Base-by-base conservation (phyloP, 352 stramenopile genomes). In the Phytophthora cactorum region DNA sequence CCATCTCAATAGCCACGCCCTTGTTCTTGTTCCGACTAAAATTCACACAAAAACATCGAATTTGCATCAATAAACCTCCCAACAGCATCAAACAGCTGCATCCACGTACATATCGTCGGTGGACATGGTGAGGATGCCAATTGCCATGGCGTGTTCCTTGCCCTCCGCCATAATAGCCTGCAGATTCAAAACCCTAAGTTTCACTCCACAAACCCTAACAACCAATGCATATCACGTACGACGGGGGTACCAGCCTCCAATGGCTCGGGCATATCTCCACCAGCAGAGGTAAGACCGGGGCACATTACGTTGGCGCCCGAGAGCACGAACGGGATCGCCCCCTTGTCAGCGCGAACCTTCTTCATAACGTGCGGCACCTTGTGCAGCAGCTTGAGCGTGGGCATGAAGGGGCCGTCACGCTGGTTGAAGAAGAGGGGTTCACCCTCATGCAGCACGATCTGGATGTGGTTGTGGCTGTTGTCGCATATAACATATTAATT, bases 301-400 rank as follows among this genome's bases (percentile, higher is more conserved):
- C 97, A 99, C 97, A 99, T 99, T 57, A 99, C 96, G 82, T 99
- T 99, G 25, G 97, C 97, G 14, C 97, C 97, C 5, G 96, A 98
- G 11, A 99, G 78, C 58, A 99, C 81, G 72, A 98, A 99, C 54
- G 96, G 97, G 81, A 99, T 99, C 1, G 97, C 97, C 49, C 97
- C 97, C 77, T 98, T 98, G 82, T 99, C 97, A 2, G 98, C 97
- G 44, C 91, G 84, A 66, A 98, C 93, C 56, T 88, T 82, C 68
- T 95, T 94, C 93, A 98, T 98, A 44, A 98, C 91, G 54, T 95
- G 85, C 41, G 94, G 94, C 39, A 96, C 85, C 77, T 97, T 96
- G 78, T 99, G 97, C 27, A 99, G 79, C 43, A 99, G 83, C 70
- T 95, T 92, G 27, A 99, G 85, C 46, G 96, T 98, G 9, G 97